Conservation (phyloP, 768 basidiomycete species). For the Pulveroboletus sp. region DNA sequence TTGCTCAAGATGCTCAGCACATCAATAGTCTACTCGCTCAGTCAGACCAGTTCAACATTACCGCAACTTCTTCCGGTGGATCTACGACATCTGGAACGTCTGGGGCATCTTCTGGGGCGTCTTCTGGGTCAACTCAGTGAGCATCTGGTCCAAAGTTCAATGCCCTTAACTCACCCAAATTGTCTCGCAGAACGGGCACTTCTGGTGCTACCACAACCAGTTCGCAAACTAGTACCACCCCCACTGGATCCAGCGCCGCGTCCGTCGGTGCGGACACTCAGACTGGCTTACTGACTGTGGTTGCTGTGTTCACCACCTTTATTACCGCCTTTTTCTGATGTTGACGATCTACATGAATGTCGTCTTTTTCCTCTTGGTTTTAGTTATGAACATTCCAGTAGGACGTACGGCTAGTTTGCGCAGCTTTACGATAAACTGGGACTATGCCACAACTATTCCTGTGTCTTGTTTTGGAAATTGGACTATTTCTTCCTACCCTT, state of each 20-base stretch:
- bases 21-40: conserved; percentile 63
- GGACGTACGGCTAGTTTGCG: conserved; percentile 1
- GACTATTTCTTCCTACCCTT: not conserved
- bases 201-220: conserved; percentile 24
- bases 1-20: conserved; percentile 48
- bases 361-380: not conserved
- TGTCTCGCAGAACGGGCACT: conserved; percentile 10
- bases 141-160: not conserved
- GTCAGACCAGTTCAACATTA: conserved; percentile 58
- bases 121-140: conserved; percentile 17
- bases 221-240: conserved; percentile 24
- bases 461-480: not conserved
- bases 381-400: not conserved
- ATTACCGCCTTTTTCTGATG: conserved; percentile 24
- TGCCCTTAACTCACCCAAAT: not conserved
- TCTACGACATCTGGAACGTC: conserved; percentile 18
- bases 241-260: conserved; percentile 32
- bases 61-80: conserved; percentile 13
- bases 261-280: conserved; percentile 25
- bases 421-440: not conserved
- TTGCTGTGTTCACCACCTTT: conserved; percentile 36
- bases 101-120: conserved; percentile 12
- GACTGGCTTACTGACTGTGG: conserved; percentile 32
- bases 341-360: not conserved
- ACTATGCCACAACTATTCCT: not conserved